Percentiles rank a stretch among this genome's conserved stretches.
Evolutionary conservation across 371 early-diverging fungal genomes (phyloP).

Genomic region (Fennellomyces sp.): DNA sequence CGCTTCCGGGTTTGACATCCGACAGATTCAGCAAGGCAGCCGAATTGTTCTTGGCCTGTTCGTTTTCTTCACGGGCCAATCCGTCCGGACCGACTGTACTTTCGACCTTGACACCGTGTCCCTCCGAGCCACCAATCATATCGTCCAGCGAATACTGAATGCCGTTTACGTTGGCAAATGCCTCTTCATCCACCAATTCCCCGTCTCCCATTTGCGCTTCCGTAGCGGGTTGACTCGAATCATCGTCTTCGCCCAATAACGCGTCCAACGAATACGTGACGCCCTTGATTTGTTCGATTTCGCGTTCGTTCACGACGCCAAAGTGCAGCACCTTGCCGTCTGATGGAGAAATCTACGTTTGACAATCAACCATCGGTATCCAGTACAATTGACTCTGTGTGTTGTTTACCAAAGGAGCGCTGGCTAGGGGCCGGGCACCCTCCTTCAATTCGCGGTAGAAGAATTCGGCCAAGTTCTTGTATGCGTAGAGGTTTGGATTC

Average conservation of each 20-base stretch:
- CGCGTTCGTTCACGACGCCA: conserved; percentile 77
- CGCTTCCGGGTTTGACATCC: conserved; percentile 27
- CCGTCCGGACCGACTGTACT: conserved; percentile 49
- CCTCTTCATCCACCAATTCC: conserved; percentile 65
- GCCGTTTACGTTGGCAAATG: conserved; percentile 90
- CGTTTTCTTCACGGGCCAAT: conserved; percentile 30
- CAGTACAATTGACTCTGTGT: not conserved
- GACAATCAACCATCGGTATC: not conserved
- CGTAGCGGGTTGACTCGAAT: conserved; percentile 32
- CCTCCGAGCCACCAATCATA: conserved; percentile 64
- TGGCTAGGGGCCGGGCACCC: conserved; percentile 70
- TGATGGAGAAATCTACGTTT: conserved; percentile 74
- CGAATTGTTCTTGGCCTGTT: conserved; percentile 23
- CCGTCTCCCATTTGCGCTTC: conserved; percentile 50
- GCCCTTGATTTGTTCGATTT: conserved; percentile 94
- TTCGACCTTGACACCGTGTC: conserved; percentile 25
- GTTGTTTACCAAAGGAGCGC: conserved; percentile 62
- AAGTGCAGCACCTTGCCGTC: conserved; percentile 91
- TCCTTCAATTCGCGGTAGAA: conserved; percentile 89
- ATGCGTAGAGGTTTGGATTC: conserved; percentile 75
- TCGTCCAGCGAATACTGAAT: conserved; percentile 87
- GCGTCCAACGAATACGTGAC: conserved; percentile 87
- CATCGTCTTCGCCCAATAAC: conserved; percentile 75
- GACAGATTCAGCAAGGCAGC: conserved; percentile 14
- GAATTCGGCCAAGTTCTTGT: conserved; percentile 86